Percentiles rank a stretch among this genome's conserved stretches.
phyloP scores from a whole-genome alignment of 768 basidiomycete species.

The Mycena filopes region DNA sequence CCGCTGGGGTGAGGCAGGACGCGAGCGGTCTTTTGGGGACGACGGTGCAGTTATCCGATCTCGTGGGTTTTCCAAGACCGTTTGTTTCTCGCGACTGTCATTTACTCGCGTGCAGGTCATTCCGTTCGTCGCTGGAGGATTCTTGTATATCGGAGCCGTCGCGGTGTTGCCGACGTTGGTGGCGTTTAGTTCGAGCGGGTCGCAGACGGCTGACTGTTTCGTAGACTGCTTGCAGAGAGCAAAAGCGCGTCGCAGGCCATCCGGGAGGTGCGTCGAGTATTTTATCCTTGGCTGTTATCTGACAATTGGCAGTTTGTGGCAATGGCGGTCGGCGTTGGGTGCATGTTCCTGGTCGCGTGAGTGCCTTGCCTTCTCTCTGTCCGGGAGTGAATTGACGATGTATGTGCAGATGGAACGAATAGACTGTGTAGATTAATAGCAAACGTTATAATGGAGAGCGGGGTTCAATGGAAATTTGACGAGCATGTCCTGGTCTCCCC shows the following conservation, averaged over 20 bases:
- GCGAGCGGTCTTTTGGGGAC: conserved; percentile 87
- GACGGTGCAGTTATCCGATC: conserved; percentile 78
- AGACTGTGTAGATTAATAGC: no score
- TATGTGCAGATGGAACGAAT: conserved; percentile 79
- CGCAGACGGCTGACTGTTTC: conserved; percentile 31
- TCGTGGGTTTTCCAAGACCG: conserved; percentile 63
- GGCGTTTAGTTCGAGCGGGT: no score
- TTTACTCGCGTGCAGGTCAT: conserved; percentile 67
- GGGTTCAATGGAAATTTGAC: no score
- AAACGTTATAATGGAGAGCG: no score
- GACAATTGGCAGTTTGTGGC: conserved; percentile 76
- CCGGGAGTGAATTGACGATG: conserved; percentile 25
- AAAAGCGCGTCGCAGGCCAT: conserved; percentile 90
- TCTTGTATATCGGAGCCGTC: conserved; percentile 93
- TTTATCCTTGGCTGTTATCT: conserved; percentile 19
- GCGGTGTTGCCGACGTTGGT: conserved; percentile 91
- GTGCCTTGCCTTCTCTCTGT: conserved; percentile 45
- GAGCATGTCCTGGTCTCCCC: no score
- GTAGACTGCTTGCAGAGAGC: conserved; percentile 85
- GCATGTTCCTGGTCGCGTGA: conserved; percentile 95
- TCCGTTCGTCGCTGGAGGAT: conserved; percentile 90
- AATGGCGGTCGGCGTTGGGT: conserved; percentile 90
- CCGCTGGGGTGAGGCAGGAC: conserved; percentile 79
- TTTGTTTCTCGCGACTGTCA: conserved; percentile 25
- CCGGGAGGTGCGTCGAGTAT: conserved; percentile 73